These are phyloP conservation scores for Talaromyces nanjingensis DNA, from an alignment of 495 filamentous ascomycete species.

Conservation along the genomic window DNA sequence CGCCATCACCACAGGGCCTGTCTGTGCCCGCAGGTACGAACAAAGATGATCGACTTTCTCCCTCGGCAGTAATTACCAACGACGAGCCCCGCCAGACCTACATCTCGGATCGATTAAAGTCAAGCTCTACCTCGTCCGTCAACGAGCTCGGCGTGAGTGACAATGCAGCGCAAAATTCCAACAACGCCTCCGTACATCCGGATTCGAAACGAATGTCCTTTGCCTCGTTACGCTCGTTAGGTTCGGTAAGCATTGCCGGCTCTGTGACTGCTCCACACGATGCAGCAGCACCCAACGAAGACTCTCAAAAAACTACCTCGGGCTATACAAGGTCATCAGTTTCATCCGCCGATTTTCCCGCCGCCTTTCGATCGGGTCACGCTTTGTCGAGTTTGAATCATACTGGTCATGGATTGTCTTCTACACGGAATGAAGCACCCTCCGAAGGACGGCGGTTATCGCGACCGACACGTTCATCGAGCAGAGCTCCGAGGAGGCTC, in stretches of 20 bases:
- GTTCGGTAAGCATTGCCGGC: conserved; percentile 33
- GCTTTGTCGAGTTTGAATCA: background rate
- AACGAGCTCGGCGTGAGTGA: background rate
- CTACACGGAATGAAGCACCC: conserved; percentile 12
- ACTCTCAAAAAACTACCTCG: conserved; percentile 7
- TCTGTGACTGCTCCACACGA: background rate
- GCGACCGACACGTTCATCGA: conserved; percentile 56
- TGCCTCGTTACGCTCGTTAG: conserved; percentile 58
- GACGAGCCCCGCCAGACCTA: background rate
- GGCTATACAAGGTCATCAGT: conserved; percentile 5
- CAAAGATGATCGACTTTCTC: background rate
- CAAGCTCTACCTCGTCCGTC: background rate
- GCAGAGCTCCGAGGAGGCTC: conserved; percentile 64
- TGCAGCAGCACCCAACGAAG: conserved; percentile 13
- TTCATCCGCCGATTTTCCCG: background rate
- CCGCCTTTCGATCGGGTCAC: background rate
- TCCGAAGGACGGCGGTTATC: conserved; percentile 24
- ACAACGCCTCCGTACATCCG: background rate
- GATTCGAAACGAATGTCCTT: conserved; percentile 57
- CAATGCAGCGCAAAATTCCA: background rate
- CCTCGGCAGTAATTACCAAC: background rate
- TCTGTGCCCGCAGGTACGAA: background rate
- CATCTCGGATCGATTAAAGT: background rate
- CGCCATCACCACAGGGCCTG: conserved; percentile 26
- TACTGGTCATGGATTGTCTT: background rate